Percentiles rank a stretch among this genome's conserved stretches.
These are phyloP conservation scores for Spencermartinsiella ligniputridi DNA, from an alignment of 1,139 yeast genomes.

Conservation along the genomic window DNA sequence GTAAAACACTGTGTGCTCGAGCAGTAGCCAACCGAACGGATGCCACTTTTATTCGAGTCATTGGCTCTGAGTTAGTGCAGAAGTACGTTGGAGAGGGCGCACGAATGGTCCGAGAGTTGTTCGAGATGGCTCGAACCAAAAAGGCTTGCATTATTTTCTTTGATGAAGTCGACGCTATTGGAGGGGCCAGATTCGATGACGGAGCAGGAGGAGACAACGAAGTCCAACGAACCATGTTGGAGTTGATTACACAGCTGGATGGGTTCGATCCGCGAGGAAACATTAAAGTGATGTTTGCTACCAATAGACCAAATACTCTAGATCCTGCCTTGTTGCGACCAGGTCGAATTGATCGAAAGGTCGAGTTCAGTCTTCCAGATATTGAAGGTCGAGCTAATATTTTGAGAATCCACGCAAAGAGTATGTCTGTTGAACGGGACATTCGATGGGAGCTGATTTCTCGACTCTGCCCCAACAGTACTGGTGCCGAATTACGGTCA, in stretches of 20 bases:
- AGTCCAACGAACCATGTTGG: slow-evolving; percentile 98
- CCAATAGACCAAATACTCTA: slow-evolving; percentile 94
- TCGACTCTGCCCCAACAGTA: slow-evolving; percentile 93
- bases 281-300: slow-evolving; percentile 98
- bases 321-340: slow-evolving; percentile 98
- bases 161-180: slow-evolving; percentile 97
- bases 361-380: slow-evolving; percentile 93
- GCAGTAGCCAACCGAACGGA: slow-evolving; percentile 99
- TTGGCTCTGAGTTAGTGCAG: slow-evolving; percentile 96
- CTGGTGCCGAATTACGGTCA: slow-evolving; percentile 96
- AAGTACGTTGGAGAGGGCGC: slow-evolving; percentile 99
- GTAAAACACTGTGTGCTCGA: slow-evolving; percentile 95
- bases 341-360: slow-evolving; percentile 97
- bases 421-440: slow-evolving; percentile 96
- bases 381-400: slow-evolving; percentile 96
- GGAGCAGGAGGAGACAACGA: slow-evolving; percentile 99
- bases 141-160: slow-evolving; percentile 95
- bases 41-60: slow-evolving; percentile 95
- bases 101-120: slow-evolving; percentile 95
- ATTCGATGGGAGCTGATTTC: slow-evolving; percentile 98
- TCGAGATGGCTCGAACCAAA: slow-evolving; percentile 97
- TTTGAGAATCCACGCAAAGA: slow-evolving; percentile 90
- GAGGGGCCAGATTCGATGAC: slow-evolving; percentile 98
- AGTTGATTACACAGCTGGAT: slow-evolving; percentile 91
- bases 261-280: slow-evolving; percentile 99